A percentile compares a stretch with the other conserved stretches of the same genome.
These are phyloP conservation scores for Eutypa lata DNA, from an alignment of 2,329 filamentous ascomycete species.

Conservation along the genomic window DNA sequence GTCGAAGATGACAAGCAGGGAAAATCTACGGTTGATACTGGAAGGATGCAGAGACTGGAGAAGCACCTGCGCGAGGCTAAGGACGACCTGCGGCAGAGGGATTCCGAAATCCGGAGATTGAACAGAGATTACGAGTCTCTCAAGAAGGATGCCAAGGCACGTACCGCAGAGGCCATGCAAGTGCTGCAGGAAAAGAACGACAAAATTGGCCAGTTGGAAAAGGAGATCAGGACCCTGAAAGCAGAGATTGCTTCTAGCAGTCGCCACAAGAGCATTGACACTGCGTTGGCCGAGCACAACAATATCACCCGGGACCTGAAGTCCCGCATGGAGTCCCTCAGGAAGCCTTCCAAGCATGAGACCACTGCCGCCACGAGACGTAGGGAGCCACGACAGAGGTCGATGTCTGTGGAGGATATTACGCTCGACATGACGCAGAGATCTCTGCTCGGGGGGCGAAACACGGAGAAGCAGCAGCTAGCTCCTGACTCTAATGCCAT, in stretches of 20 bases:
- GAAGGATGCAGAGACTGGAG: constrained; percentile 36
- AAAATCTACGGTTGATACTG: constrained; percentile 17
- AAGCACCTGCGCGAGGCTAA: constrained; percentile 40
- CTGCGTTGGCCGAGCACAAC: constrained; percentile 12
- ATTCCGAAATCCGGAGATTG: constrained; percentile 46
- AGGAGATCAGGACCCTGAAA: constrained; percentile 47
- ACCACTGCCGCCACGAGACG: constrained; percentile 3
- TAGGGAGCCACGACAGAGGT: constrained; percentile 11
- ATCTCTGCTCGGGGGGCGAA: constrained; percentile 17
- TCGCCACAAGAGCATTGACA: constrained; percentile 8
- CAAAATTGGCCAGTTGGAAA: constrained; percentile 55
- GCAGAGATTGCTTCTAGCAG: constrained; percentile 13
- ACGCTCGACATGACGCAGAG: constrained; percentile 24
- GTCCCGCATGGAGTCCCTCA: constrained; percentile 22
- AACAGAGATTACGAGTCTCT: constrained; percentile 52
- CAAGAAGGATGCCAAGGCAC: constrained; percentile 50
- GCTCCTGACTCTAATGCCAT: constrained; percentile 3
- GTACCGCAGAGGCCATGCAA: constrained; percentile 52
- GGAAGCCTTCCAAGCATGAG: constrained; percentile 19
- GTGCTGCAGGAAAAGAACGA: constrained; percentile 55
- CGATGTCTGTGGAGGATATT: constrained; percentile 24
- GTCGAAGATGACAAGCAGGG: constrained; percentile 32
- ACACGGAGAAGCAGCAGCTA: constrained; percentile 1
- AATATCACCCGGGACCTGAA: constrained; percentile 22
- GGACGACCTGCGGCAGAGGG: constrained; percentile 44